Conservation (phyloP, 2,329 filamentous ascomycete genomes). For the Trichophyton mentagrophytes region DNA sequence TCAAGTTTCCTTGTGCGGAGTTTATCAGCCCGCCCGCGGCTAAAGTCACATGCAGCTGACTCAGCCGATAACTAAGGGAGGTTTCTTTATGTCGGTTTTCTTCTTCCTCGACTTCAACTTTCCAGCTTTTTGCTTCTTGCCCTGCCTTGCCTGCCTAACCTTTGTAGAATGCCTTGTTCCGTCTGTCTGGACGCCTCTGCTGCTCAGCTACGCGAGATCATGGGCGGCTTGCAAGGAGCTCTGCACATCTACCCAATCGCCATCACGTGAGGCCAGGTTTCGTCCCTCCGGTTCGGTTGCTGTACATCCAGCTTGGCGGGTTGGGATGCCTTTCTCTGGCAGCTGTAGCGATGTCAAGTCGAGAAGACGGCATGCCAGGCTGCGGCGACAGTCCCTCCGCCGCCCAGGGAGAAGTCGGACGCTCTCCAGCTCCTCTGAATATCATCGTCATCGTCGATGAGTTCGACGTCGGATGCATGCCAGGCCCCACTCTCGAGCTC, state of each 20-base stretch:
- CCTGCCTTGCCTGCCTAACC: not conserved
- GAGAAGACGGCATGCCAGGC: not conserved
- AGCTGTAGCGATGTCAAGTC: not conserved
- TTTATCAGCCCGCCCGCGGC: constrained; percentile 2
- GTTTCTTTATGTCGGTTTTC: too few relatives aligned
- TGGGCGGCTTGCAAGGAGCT: not conserved
- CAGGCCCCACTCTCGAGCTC: not conserved
- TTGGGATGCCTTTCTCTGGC: not conserved
- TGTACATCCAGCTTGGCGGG: not conserved
- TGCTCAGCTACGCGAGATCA: not conserved
- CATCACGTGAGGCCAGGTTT: not conserved
- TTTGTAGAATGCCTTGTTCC: not conserved
- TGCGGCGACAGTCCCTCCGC: not conserved
- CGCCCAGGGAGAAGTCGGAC: not conserved
- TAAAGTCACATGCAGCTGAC: constrained; percentile 2
- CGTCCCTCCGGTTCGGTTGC: not conserved
- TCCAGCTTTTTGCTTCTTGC: not conserved
- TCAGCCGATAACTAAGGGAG: not conserved
- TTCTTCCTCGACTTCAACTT: not conserved
- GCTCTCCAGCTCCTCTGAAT: not conserved
- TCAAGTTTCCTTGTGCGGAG: not conserved
- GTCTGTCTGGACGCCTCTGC: not conserved
- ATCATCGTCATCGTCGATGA: not conserved
- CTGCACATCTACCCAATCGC: constrained; percentile 2
- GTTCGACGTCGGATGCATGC: not conserved